phyloP scores from a whole-genome alignment of 768 basidiomycete species.

The Arthromyces matolae region DNA sequence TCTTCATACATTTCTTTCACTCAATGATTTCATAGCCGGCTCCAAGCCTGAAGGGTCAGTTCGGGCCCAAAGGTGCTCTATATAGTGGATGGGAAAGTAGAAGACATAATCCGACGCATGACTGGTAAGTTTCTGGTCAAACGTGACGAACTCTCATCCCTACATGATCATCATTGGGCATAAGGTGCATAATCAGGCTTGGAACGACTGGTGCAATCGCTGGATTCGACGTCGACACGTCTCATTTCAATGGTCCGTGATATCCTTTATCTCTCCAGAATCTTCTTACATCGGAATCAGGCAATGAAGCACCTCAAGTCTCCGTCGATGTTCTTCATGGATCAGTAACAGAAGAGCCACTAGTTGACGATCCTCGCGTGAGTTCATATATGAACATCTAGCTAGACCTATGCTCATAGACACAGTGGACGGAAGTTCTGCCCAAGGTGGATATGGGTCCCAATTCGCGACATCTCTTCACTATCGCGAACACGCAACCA shows the following conservation, averaged over 20 bases:
- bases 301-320: constrained; percentile 83
- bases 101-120: constrained; percentile 82
- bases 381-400: constrained; percentile 20
- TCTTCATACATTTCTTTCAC: constrained; percentile 1
- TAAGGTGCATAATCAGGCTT: constrained; percentile 86
- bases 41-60: constrained; percentile 89
- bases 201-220: constrained; percentile 69
- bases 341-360: constrained; percentile 39
- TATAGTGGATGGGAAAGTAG: constrained; percentile 94
- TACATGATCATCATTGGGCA: background rate
- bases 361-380: constrained; percentile 51
- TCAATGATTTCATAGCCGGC: constrained; percentile 64
- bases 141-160: background rate
- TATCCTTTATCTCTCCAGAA: background rate
- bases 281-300: constrained; percentile 30
- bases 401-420: no score
- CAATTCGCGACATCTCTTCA: constrained; percentile 85
- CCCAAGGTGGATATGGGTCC: constrained; percentile 78
- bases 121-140: constrained; percentile 61
- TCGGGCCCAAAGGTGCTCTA: constrained; percentile 91
- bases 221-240: constrained; percentile 93
- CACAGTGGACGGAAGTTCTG: constrained; percentile 83
- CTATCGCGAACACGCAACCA: constrained; percentile 46
- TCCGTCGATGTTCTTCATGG: constrained; percentile 63
- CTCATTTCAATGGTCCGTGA: constrained; percentile 81